phyloP scores from a whole-genome alignment of 2,329 filamentous ascomycete genomes.

The Incumbomyces lentus region DNA sequence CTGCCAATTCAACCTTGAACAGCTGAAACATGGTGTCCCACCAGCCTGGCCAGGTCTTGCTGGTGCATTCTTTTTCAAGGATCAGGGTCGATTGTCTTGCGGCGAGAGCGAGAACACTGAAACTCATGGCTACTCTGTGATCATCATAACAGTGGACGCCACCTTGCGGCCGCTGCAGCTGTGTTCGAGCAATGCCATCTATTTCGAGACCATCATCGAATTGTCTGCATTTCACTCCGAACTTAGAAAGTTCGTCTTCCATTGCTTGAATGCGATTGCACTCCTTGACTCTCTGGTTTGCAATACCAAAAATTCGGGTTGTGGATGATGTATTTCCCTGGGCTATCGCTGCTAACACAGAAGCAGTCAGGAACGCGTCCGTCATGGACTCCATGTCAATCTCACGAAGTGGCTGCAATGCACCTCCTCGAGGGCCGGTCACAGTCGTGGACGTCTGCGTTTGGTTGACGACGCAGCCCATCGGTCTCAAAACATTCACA shows the following conservation, averaged over 20 bases:
- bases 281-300: conserved; percentile 95
- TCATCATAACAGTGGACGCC: conserved; percentile 92
- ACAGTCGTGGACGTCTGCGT: conserved; percentile 81
- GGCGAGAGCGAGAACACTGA: conserved; percentile 73
- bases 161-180: conserved; percentile 45
- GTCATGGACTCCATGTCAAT: conserved; percentile 99
- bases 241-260: conserved; percentile 89
- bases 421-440: conserved; percentile 67
- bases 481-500: conserved; percentile 75
- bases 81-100: conserved; percentile 64
- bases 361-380: conserved; percentile 91
- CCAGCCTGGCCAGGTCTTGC: conserved; percentile 98
- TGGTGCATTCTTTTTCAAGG: conserved; percentile 81
- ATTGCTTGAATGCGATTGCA: conserved; percentile 95
- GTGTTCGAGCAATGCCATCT: conserved; percentile 45
- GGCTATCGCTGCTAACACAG: conserved; percentile 82
- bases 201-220: conserved; percentile 83
- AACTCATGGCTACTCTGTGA: conserved; percentile 96
- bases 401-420: conserved; percentile 63
- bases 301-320: conserved; percentile 85
- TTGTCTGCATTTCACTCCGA: conserved; percentile 75
- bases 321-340: conserved; percentile 51
- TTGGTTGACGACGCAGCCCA: conserved; percentile 88
- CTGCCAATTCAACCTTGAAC: conserved; percentile 68
- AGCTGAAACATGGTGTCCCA: conserved; percentile 78